Conservation (phyloP, 148 eudicot genomes). For the Rheum nobile region DNA sequence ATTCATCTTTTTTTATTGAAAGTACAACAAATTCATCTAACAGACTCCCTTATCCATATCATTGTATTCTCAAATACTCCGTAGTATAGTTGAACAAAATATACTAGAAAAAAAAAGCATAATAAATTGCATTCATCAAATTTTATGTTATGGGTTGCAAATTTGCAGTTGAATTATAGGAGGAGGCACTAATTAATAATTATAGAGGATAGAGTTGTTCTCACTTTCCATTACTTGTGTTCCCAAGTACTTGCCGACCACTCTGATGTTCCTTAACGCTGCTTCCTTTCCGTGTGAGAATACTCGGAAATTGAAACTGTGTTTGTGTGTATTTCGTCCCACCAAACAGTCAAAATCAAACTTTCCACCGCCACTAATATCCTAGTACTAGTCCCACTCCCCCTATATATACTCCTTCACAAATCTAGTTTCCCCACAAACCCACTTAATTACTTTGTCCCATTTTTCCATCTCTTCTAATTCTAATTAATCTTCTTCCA, state of each 20-base stretch:
- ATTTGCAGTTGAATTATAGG: background rate
- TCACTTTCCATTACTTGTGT: too few species aligned
- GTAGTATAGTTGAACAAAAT: too few species aligned
- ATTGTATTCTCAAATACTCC: too few species aligned
- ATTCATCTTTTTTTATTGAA: too few species aligned
- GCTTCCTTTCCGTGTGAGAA: background rate
- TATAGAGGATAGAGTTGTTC: background rate
- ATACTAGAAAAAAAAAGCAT: too few species aligned
- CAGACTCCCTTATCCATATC: too few species aligned
- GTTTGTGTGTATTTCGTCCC: background rate
- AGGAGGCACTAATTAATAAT: background rate
- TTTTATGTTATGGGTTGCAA: background rate
- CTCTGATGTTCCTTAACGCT: background rate
- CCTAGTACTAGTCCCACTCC: background rate
- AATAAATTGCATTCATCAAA: background rate
- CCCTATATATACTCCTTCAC: background rate
- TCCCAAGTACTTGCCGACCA: background rate
- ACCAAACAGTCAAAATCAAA: slow-evolving; percentile 5
- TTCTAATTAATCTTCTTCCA: background rate
- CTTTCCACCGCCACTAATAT: background rate
- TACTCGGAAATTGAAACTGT: background rate
- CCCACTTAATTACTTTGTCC: background rate
- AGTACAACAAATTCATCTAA: too few species aligned
- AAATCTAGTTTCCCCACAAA: background rate
- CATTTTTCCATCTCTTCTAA: background rate